phyloP scores from a whole-genome alignment of 345 rosid species.

The Murraya paniculata region DNA sequence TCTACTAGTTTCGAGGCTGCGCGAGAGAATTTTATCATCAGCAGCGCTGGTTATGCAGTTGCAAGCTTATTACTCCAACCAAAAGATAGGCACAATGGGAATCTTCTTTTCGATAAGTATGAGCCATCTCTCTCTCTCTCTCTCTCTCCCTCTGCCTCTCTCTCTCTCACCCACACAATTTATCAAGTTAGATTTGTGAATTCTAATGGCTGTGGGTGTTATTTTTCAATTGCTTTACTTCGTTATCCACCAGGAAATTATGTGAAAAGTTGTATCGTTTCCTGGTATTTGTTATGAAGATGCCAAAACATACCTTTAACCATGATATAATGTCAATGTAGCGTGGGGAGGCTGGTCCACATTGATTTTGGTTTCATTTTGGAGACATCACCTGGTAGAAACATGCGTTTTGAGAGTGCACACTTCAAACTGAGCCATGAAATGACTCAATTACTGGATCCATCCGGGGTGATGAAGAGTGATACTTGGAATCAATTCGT shows the following conservation, averaged over 20 bases:
- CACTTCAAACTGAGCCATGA: constrained; percentile 99
- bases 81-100: constrained; percentile 98
- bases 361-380: constrained; percentile 97
- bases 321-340: constrained; percentile 32
- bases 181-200: constrained; percentile 10
- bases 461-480: constrained; percentile 91
- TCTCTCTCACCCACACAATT: constrained; percentile 7
- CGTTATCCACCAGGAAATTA: neutral
- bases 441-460: constrained; percentile 96
- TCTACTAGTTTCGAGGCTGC: constrained; percentile 87
- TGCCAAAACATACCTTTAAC: neutral
- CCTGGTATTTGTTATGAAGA: neutral
- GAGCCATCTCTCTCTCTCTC: constrained; percentile 7
- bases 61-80: constrained; percentile 98
- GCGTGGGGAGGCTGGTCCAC: constrained; percentile 91
- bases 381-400: constrained; percentile 94
- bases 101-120: constrained; percentile 96
- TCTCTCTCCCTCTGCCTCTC: too few relatives aligned
- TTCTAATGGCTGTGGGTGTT: neutral
- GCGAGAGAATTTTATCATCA: constrained; percentile 88
- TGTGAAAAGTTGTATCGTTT: neutral
- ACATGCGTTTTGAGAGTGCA: constrained; percentile 96
- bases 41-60: constrained; percentile 99
- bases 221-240: neutral
- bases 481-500: constrained; percentile 81